Percentiles rank a stretch among this genome's conserved stretches.
Conservation (phyloP, 163 green algal genomes). For the Dunaliella salina region DNA sequence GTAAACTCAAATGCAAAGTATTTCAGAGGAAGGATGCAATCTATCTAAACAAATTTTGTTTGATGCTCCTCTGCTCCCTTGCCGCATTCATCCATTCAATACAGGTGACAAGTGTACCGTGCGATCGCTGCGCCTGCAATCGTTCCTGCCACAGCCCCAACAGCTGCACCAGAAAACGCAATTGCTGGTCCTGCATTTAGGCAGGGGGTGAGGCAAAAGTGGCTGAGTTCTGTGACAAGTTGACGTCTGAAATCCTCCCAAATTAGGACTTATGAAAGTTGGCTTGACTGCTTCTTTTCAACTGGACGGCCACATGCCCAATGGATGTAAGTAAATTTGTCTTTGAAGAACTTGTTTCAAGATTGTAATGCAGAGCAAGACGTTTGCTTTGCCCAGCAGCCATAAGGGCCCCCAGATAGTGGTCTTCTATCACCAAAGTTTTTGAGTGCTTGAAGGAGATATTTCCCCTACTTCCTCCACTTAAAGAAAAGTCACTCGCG, state of each 20-base stretch:
- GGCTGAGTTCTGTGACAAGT: neutral
- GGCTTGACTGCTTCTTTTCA: too few relatives aligned
- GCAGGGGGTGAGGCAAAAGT: neutral
- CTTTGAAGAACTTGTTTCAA: too few relatives aligned
- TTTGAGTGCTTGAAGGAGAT: too few relatives aligned
- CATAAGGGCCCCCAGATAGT: too few relatives aligned
- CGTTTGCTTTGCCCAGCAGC: too few relatives aligned
- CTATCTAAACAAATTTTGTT: neutral
- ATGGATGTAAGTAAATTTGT: too few relatives aligned
- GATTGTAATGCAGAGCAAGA: too few relatives aligned
- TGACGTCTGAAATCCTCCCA: neutral
- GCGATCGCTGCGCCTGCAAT: neutral
- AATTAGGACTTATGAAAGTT: too few relatives aligned
- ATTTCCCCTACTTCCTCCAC: too few relatives aligned
- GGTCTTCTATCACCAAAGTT: too few relatives aligned
- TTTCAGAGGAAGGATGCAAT: neutral
- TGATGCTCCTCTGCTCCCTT: neutral
- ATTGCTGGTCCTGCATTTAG: neutral
- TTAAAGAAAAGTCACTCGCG: too few relatives aligned
- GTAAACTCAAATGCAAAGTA: neutral
- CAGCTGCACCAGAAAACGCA: neutral
- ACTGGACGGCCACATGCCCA: too few relatives aligned
- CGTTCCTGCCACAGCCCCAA: neutral
- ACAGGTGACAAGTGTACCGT: neutral
- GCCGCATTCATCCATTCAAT: neutral